These are phyloP conservation scores for Serendipita vermifera DNA, from an alignment of 768 basidiomycete species.

Conservation along the genomic window DNA sequence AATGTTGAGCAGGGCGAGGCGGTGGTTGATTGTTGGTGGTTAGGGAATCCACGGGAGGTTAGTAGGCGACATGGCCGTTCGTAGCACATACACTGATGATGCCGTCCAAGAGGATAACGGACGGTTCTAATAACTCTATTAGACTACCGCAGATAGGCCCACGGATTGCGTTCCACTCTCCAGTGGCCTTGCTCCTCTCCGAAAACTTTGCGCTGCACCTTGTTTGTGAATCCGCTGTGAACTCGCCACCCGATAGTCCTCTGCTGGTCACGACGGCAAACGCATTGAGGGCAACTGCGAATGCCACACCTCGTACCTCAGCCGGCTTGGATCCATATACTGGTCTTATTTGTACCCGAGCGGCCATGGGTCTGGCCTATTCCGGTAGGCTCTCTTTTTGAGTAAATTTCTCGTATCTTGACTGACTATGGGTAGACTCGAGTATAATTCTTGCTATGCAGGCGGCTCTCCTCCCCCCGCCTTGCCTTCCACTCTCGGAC, in stretches of 20 bases:
- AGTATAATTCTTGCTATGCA: not conserved
- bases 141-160: not conserved
- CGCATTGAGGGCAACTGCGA: not conserved
- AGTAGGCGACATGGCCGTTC: not conserved
- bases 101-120: not conserved
- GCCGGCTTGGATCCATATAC: not conserved
- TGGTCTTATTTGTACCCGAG: not conserved
- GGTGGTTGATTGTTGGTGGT: conserved; percentile 6
- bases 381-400: too few relatives aligned
- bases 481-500: not conserved
- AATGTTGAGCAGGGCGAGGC: not conserved
- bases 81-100: not conserved
- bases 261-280: too few relatives aligned
- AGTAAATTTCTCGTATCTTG: too few relatives aligned
- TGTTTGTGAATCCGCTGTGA: conserved; percentile 1
- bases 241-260: too few relatives aligned
- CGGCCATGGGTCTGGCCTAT: not conserved
- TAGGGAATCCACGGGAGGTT: not conserved
- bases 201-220: conserved; percentile 4
- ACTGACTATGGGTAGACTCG: not conserved
- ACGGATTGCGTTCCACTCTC: not conserved
- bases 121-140: not conserved
- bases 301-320: not conserved
- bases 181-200: not conserved
- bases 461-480: not conserved